Evolutionary conservation across 768 basidiomycete species (phyloP).

Genomic region (Boletus eberwhitei): DNA sequence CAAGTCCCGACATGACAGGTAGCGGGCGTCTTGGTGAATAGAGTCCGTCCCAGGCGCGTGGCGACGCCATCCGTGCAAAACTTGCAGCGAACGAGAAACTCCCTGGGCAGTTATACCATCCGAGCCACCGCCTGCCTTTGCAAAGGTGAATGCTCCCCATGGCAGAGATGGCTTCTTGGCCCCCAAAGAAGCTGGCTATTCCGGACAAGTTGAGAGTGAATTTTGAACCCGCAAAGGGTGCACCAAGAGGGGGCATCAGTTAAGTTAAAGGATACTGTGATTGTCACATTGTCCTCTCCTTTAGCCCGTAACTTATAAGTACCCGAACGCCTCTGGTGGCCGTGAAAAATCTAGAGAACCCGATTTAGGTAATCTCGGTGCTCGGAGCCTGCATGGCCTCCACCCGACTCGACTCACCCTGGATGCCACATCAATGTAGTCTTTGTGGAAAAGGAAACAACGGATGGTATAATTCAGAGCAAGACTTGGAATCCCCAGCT

Average conservation of each 20-base stretch:
- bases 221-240: constrained; percentile 9
- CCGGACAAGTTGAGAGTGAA: constrained; percentile 29
- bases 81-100: constrained; percentile 29
- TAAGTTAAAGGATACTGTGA: neutral
- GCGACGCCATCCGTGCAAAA: constrained; percentile 28
- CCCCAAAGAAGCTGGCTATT: constrained; percentile 35
- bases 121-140: constrained; percentile 32
- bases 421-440: neutral
- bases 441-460: neutral
- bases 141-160: constrained; percentile 35
- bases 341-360: neutral
- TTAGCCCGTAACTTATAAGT: neutral
- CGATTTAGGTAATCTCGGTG: constrained; percentile 3
- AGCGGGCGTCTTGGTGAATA: constrained; percentile 15
- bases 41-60: constrained; percentile 26
- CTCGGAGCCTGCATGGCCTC: neutral
- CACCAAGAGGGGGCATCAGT: constrained; percentile 21
- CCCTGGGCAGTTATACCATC: constrained; percentile 39
- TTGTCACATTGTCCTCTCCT: neutral
- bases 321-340: neutral
- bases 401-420: neutral
- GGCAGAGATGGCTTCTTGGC: constrained; percentile 34
- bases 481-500: neutral
- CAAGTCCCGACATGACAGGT: constrained; percentile 27
- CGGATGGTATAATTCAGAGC: neutral